phyloP scores from a whole-genome alignment of 1,139 yeast genomes.

The Saccharomycopsis crataegensis region DNA sequence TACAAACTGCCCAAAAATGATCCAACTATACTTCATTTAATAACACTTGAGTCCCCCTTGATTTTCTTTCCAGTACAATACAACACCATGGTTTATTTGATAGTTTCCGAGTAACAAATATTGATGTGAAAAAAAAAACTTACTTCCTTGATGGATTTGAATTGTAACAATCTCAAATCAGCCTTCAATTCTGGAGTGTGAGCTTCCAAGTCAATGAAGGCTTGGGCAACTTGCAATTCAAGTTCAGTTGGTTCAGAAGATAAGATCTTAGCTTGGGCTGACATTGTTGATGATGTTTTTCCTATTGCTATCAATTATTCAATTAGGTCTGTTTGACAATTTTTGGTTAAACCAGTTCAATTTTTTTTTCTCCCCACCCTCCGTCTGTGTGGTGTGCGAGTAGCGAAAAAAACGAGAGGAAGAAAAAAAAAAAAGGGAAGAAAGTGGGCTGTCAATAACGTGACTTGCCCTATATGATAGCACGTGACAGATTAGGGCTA shows the following conservation, averaged over 20 bases:
- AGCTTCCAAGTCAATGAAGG: slow-evolving; percentile 93
- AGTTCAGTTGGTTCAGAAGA: slow-evolving; percentile 91
- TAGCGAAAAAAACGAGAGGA: background rate
- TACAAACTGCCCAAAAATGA: too few relatives aligned
- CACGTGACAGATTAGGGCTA: too few relatives aligned
- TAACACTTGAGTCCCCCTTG: too few relatives aligned
- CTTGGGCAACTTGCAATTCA: slow-evolving; percentile 99
- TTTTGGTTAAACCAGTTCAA: background rate
- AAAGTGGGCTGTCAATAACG: background rate
- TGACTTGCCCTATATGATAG: background rate
- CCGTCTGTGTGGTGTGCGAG: too few relatives aligned
- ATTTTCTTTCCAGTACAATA: too few relatives aligned
- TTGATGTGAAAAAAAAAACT: slow-evolving; percentile 23
- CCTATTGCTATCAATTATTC: background rate
- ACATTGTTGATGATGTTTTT: slow-evolving; percentile 40
- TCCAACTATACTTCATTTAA: too few relatives aligned
- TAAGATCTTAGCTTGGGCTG: slow-evolving; percentile 94
- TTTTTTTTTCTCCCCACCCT: slow-evolving; percentile 3
- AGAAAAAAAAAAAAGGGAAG: background rate
- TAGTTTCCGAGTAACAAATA: too few relatives aligned
- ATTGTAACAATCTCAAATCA: slow-evolving; percentile 96
- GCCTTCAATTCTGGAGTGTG: slow-evolving; percentile 94
- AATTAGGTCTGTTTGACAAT: background rate
- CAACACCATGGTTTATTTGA: too few relatives aligned
- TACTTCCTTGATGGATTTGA: slow-evolving; percentile 94